Evolutionary conservation across 768 basidiomycete species (phyloP).

Genomic region (Xanthoconium stramineum): DNA sequence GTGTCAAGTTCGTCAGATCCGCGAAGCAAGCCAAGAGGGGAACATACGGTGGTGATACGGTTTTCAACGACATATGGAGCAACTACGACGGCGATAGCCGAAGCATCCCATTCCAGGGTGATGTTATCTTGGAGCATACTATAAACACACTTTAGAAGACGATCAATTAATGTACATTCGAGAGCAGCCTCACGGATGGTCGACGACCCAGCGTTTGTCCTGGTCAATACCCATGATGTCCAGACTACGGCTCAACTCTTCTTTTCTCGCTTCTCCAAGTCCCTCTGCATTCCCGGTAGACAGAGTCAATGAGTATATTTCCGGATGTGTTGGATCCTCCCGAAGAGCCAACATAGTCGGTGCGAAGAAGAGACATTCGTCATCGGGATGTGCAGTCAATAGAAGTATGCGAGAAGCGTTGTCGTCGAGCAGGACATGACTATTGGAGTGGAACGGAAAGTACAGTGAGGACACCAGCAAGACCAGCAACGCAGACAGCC

Average conservation of each 20-base stretch:
- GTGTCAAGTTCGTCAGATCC: background rate
- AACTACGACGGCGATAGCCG: slow-evolving; percentile 56
- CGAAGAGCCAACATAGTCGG: slow-evolving; percentile 69
- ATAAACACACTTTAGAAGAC: slow-evolving; percentile 14
- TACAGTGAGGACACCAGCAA: slow-evolving; percentile 23
- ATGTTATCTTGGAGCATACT: slow-evolving; percentile 77
- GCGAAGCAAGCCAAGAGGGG: background rate
- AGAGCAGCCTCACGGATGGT: slow-evolving; percentile 61
- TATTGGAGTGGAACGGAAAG: slow-evolving; percentile 25
- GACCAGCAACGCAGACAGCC: slow-evolving; percentile 13
- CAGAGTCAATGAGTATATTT: slow-evolving; percentile 66
- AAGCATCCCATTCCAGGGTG: slow-evolving; percentile 58
- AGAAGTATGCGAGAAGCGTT: slow-evolving; percentile 45
- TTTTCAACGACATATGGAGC: slow-evolving; percentile 54
- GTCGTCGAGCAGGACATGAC: slow-evolving; percentile 16
- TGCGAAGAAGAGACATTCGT: slow-evolving; percentile 92
- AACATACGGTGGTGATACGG: slow-evolving; percentile 60
- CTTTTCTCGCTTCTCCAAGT: slow-evolving; percentile 54
- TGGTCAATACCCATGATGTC: slow-evolving; percentile 61
- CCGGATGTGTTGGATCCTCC: slow-evolving; percentile 17
- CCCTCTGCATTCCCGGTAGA: slow-evolving; percentile 81
- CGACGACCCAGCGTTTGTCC: slow-evolving; percentile 55
- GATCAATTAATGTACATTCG: background rate
- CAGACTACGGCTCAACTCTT: slow-evolving; percentile 63
- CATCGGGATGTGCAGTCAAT: slow-evolving; percentile 91